phyloP scores from a whole-genome alignment of 140 eudicot genomes.

The Eryngium alpinum region DNA sequence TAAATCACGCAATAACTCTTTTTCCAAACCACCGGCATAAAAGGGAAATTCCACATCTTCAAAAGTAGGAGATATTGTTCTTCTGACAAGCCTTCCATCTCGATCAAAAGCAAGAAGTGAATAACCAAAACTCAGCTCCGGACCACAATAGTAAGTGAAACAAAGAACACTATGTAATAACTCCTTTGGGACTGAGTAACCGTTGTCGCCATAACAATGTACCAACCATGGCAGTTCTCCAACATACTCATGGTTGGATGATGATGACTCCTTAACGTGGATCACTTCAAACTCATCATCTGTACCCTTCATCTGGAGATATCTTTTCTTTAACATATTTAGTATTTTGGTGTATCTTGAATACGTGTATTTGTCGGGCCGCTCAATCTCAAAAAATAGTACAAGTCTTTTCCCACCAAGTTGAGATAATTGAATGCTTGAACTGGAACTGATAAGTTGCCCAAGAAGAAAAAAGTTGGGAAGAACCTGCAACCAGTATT shows the following conservation, averaged over 20 bases:
- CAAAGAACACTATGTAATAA: not conserved
- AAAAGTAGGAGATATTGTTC: not conserved
- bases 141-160: not conserved
- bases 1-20: not conserved
- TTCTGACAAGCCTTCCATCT: not conserved
- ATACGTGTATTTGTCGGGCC: no score
- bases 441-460: not conserved
- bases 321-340: not conserved
- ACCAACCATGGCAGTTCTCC: slow-evolving; percentile 1
- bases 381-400: not conserved
- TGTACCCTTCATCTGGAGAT: not conserved
- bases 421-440: not conserved
- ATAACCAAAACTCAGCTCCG: not conserved
- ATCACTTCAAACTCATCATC: not conserved
- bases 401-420: not conserved
- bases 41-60: not conserved
- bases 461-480: not conserved
- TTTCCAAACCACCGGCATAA: not conserved
- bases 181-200: not conserved
- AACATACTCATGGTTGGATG: not conserved
- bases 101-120: slow-evolving; percentile 5
- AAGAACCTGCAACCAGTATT: slow-evolving; percentile 1
- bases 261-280: not conserved
- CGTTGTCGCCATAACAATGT: not conserved
- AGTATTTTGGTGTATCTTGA: no score